These are phyloP conservation scores for Globisporangium apiculatum DNA, from an alignment of 352 stramenopile genomes.

Conservation along the genomic window DNA sequence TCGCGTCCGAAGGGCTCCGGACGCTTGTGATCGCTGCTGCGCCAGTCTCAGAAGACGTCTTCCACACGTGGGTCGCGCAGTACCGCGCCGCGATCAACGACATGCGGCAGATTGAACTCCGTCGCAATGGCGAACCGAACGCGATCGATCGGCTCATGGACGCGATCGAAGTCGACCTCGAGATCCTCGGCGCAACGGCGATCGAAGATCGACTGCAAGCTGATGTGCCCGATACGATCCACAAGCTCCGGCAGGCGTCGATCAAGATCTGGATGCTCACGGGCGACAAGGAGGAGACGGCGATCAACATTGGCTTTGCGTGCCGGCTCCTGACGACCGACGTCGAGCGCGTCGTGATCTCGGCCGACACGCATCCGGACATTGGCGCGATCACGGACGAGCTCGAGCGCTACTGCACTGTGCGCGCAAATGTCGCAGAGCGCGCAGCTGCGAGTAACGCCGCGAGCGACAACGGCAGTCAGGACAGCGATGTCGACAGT, in stretches of 20 bases:
- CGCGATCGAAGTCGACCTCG: constrained; percentile 82
- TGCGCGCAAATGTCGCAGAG: constrained; percentile 2
- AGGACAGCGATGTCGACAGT: constrained; percentile 4
- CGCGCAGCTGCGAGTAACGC: background rate
- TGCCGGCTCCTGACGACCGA: constrained; percentile 87
- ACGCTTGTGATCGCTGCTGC: constrained; percentile 84
- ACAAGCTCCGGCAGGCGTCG: constrained; percentile 84
- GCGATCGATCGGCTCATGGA: constrained; percentile 80
- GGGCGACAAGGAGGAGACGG: constrained; percentile 93
- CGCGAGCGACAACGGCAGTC: background rate
- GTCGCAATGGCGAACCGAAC: constrained; percentile 63
- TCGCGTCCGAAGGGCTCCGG: constrained; percentile 83
- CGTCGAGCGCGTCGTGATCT: constrained; percentile 88
- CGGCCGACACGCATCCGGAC: constrained; percentile 66
- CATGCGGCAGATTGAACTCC: constrained; percentile 81
- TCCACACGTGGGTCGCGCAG: constrained; percentile 50
- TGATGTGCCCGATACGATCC: constrained; percentile 90
- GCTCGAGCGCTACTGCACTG: constrained; percentile 40
- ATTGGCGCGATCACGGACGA: constrained; percentile 53
- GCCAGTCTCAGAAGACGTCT: constrained; percentile 51
- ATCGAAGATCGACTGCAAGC: constrained; percentile 93
- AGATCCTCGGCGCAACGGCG: constrained; percentile 87
- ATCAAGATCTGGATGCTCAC: constrained; percentile 96
- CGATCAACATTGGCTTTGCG: constrained; percentile 95
- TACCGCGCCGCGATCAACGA: constrained; percentile 80